Conservation (phyloP, 805 yeast species). For the Saccharomycopsis malanga region DNA sequence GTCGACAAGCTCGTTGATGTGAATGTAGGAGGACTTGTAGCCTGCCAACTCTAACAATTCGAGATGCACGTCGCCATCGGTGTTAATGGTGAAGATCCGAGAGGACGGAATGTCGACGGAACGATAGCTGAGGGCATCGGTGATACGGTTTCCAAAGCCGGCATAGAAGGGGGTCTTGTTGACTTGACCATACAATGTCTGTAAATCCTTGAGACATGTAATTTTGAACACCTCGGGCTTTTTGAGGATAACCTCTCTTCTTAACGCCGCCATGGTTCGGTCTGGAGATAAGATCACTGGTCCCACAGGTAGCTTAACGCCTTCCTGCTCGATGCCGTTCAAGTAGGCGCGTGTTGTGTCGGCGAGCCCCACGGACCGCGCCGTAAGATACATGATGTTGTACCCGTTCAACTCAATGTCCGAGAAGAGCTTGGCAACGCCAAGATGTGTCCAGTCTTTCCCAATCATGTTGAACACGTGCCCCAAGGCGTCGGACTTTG, state of each 20-base stretch:
- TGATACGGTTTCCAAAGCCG: slow-evolving; percentile 93
- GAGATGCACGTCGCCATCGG: slow-evolving; percentile 96
- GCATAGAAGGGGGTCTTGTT: slow-evolving; percentile 81
- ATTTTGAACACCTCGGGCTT: slow-evolving; percentile 98
- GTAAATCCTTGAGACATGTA: slow-evolving; percentile 89
- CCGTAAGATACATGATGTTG: slow-evolving; percentile 87
- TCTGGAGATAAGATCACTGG: slow-evolving; percentile 96
- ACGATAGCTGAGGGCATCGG: slow-evolving; percentile 92
- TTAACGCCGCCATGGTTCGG: slow-evolving; percentile 90
- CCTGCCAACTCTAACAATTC: slow-evolving; percentile 93
- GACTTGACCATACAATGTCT: slow-evolving; percentile 47
- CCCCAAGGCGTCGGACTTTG: slow-evolving; percentile 95
- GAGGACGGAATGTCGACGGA: slow-evolving; percentile 93
- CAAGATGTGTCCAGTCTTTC: slow-evolving; percentile 95
- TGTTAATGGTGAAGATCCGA: slow-evolving; percentile 89
- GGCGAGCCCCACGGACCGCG: slow-evolving; percentile 92
- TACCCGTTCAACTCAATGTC: slow-evolving; percentile 86
- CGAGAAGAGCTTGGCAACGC: slow-evolving; percentile 86
- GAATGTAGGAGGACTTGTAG: slow-evolving; percentile 77
- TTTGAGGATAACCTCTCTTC: slow-evolving; percentile 84
- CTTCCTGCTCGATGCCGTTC: slow-evolving; percentile 69
- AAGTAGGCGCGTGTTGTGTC: slow-evolving; percentile 85
- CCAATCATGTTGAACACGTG: slow-evolving; percentile 92
- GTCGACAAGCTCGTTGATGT: slow-evolving; percentile 89
- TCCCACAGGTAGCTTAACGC: slow-evolving; percentile 69